Base-by-base conservation (phyloP, 371 early-diverging fungal genomes). In the Lichtheimia ramosa region DNA sequence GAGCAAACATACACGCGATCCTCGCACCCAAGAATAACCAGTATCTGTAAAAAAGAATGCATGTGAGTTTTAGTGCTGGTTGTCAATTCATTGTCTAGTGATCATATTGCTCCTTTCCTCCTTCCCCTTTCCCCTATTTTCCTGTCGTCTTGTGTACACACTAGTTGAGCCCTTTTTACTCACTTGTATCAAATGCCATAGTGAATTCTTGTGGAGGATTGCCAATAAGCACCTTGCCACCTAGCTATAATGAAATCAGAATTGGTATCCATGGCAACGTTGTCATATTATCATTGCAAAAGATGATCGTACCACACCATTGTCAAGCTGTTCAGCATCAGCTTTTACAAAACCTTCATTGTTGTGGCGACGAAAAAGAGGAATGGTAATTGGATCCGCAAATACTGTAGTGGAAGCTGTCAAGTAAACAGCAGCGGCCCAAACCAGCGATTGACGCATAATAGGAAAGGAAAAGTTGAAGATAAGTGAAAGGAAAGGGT, bases 1-100 rank as follows among this genome's bases (percentile, higher is more conserved):
- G 13, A 43, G 5, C 1, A 13, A 53, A 60, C 59, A 58, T 66
- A 74, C 74, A 58, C 65, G 63, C 56, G 68, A 70, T 54, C 74
- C 75, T 56, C 78, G 78, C 55, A 77, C 71, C 78, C 78, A 77
- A 50, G 75, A 74, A 61, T 64, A 77, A 43, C 78, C 78, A 18
- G 69, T 48, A 27, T 43, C 61, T 61, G 23, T 5, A 43, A 55
- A 48, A 63, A 54, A 66, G 55, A 40, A 39, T 6, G 34, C 34
- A 34, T 34, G 34, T 34, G 34, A 34, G 34, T 8, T 34, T 34
- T 34, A 34, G 34, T 34, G n/a, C n/a, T 10, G 34, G 34, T 8
- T 34, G 34, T 34, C 34, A 34, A 34, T 34, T 34, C 34, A 34
- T 34, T 34, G 34, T 34, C 34, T 34, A 34, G 34, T 34, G 34